These are phyloP conservation scores for Microcera coccophila DNA, from an alignment of 2,329 filamentous ascomycete species.

Conservation along the genomic window DNA sequence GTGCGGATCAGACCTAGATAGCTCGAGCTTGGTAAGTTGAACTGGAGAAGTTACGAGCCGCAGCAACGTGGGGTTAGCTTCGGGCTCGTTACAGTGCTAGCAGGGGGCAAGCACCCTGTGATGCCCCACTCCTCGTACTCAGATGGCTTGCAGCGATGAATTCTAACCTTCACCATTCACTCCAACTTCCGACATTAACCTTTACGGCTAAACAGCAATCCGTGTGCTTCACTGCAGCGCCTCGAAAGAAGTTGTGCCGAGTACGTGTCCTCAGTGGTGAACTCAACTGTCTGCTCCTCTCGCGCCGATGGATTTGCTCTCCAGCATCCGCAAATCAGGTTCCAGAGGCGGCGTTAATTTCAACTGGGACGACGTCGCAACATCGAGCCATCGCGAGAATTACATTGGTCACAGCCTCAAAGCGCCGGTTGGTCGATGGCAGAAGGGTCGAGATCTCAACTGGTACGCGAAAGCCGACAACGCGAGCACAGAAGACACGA, in stretches of 20 bases:
- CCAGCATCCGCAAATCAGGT: constrained; percentile 84
- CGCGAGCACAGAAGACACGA: constrained; percentile 43
- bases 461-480: constrained; percentile 61
- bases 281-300: neutral
- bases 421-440: constrained; percentile 89
- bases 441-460: constrained; percentile 65
- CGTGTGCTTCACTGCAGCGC: neutral
- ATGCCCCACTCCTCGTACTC: neutral
- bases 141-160: neutral
- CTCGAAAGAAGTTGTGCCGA: too few relatives aligned
- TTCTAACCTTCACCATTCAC: neutral
- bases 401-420: constrained; percentile 87
- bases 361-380: constrained; percentile 92
- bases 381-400: constrained; percentile 81
- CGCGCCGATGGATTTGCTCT: constrained; percentile 89
- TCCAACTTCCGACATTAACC: neutral
- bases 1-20: constrained; percentile 3
- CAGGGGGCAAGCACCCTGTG: neutral
- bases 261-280: too few relatives aligned
- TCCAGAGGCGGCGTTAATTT: constrained; percentile 93
- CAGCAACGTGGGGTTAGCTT: neutral
- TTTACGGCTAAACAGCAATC: too few relatives aligned
- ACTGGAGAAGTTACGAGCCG: neutral
- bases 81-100: neutral
- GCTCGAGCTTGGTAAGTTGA: constrained; percentile 1